Evolutionary conservation across 768 basidiomycete genomes (phyloP).

Genomic region (Neoboletus brunneissimus): DNA sequence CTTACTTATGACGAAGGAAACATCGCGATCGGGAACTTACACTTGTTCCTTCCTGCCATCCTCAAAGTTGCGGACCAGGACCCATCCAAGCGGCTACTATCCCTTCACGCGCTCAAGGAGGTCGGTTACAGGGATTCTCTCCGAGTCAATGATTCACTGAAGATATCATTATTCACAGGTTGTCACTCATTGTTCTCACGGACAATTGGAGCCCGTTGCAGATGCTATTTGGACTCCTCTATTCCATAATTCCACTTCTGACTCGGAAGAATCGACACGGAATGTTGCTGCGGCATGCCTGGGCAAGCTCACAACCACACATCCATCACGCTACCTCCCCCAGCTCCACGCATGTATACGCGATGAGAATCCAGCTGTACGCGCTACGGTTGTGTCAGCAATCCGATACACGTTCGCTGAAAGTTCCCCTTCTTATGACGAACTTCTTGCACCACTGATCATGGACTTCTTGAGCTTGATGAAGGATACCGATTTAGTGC

Average conservation of each 20-base stretch:
- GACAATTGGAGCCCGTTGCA: slow-evolving; percentile 82
- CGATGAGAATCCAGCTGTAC: slow-evolving; percentile 65
- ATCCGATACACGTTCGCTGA: slow-evolving; percentile 91
- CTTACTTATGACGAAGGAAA: slow-evolving; percentile 57
- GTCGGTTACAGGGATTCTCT: slow-evolving; percentile 35
- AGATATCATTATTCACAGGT: slow-evolving; percentile 46
- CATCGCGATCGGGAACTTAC: slow-evolving; percentile 90
- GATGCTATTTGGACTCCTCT: slow-evolving; percentile 90
- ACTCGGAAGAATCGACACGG: slow-evolving; percentile 85
- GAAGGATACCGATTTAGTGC: slow-evolving; percentile 82
- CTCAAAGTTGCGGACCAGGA: slow-evolving; percentile 75
- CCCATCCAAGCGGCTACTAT: slow-evolving; percentile 74
- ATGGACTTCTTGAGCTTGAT: slow-evolving; percentile 91
- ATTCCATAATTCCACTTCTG: slow-evolving; percentile 81
- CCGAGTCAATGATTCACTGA: background rate
- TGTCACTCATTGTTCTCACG: slow-evolving; percentile 85
- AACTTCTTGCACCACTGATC: slow-evolving; percentile 81
- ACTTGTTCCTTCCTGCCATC: slow-evolving; percentile 82
- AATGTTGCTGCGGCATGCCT: slow-evolving; percentile 97
- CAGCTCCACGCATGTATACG: slow-evolving; percentile 83
- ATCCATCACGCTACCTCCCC: slow-evolving; percentile 86
- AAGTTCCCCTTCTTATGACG: slow-evolving; percentile 81
- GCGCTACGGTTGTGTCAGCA: slow-evolving; percentile 89
- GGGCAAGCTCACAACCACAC: slow-evolving; percentile 90
- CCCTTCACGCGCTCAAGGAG: slow-evolving; percentile 93